phyloP scores from a whole-genome alignment of 176 grass and related monocot genomes.

The Zizania latifolia region DNA sequence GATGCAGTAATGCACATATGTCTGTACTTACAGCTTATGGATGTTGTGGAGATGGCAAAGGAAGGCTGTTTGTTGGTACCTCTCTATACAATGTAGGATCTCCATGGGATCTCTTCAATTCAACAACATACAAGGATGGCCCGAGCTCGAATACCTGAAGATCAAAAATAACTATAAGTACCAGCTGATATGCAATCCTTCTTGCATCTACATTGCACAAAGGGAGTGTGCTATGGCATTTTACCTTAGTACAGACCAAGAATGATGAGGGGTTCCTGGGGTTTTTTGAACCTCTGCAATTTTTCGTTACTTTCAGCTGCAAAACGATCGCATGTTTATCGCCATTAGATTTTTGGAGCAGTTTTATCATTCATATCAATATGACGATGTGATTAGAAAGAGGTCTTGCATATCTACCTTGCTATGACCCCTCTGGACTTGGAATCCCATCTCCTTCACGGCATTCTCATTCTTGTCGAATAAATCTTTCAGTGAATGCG shows the following conservation, averaged over 20 bases:
- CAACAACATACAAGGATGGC: conserved; percentile 69
- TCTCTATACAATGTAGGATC: conserved; percentile 66
- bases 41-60: not conserved
- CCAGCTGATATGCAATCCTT: not conserved
- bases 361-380: not conserved
- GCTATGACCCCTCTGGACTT: no score
- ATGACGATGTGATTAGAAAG: not conserved
- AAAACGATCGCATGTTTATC: not conserved
- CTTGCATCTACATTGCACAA: not conserved
- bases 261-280: conserved; percentile 30
- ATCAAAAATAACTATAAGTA: not conserved
- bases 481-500: no score
- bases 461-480: no score
- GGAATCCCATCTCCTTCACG: no score
- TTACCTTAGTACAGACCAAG: conserved; percentile 58
- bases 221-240: not conserved
- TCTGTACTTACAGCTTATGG: not conserved
- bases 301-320: no score
- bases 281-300: conserved; percentile 30
- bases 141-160: conserved; percentile 73
- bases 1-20: no score
- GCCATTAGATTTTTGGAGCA: conserved; percentile 2
- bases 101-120: no score
- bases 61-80: conserved; percentile 27
- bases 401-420: no score